Evolutionary conservation across 1,139 yeast species (phyloP).

Genomic region (Candida tropicalis): DNA sequence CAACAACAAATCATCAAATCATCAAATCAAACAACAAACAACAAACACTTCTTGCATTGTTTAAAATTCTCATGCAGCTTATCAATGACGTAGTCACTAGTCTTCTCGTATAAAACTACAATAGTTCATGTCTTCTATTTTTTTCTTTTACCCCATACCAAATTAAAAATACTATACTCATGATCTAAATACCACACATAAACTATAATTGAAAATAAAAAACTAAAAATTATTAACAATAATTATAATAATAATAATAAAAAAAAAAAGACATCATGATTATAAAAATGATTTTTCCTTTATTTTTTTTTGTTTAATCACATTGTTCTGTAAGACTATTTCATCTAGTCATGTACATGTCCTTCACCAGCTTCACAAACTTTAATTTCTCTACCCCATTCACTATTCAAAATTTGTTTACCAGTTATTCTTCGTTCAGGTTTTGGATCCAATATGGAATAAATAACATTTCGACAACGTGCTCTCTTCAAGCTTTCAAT

Average conservation of each 20-base stretch:
- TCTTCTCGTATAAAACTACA: no score
- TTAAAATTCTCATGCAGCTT: no score
- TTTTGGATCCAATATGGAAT: slow-evolving; percentile 88
- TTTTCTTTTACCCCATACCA: not conserved
- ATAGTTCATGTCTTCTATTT: not conserved
- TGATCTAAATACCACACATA: no score
- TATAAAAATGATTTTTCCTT: no score
- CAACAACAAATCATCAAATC: no score
- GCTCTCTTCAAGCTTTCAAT: slow-evolving; percentile 82
- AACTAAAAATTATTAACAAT: no score
- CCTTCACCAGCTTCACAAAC: slow-evolving; percentile 67
- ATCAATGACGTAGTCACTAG: not conserved
- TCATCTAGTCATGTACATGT: slow-evolving; percentile 4
- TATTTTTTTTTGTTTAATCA: not conserved
- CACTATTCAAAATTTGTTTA: slow-evolving; percentile 84
- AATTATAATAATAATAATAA: not conserved
- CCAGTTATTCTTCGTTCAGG: slow-evolving; percentile 88
- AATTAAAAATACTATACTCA: not conserved
- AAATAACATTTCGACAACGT: slow-evolving; percentile 87
- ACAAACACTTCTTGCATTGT: no score
- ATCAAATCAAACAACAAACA: no score
- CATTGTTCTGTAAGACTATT: not conserved
- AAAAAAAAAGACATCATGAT: no score
- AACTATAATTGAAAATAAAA: no score
- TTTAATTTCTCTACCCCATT: slow-evolving; percentile 85